These are phyloP conservation scores for Arthroderma sp. DNA, from an alignment of 2,329 filamentous ascomycete species.

Conservation along the genomic window DNA sequence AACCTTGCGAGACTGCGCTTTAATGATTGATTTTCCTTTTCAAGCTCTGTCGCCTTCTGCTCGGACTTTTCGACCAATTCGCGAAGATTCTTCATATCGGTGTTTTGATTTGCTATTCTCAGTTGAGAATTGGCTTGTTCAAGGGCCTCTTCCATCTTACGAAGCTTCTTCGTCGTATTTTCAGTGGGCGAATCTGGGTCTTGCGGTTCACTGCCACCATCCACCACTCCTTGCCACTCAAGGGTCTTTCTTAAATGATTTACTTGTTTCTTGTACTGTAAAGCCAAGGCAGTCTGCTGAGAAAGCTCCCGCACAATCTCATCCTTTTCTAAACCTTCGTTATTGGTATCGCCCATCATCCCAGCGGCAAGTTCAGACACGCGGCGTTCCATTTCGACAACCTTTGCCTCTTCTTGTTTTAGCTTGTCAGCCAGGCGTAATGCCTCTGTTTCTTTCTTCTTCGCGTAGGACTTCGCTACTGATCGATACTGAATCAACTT, in stretches of 20 bases:
- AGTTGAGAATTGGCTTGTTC: slow-evolving; percentile 23
- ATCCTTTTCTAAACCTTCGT: slow-evolving; percentile 23
- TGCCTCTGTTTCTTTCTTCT: slow-evolving; percentile 45
- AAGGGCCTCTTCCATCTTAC: slow-evolving; percentile 22
- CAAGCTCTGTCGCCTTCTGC: slow-evolving; percentile 27
- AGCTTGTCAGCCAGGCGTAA: slow-evolving; percentile 40
- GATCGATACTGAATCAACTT: slow-evolving; percentile 48
- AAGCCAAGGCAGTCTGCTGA: slow-evolving; percentile 31
- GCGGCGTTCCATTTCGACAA: slow-evolving; percentile 31
- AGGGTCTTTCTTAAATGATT: slow-evolving; percentile 24
- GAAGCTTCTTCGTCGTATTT: slow-evolving; percentile 17
- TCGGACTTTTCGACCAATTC: slow-evolving; percentile 26
- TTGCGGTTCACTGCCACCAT: slow-evolving; percentile 15
- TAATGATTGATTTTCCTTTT: slow-evolving; percentile 28
- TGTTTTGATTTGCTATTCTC: slow-evolving; percentile 18
- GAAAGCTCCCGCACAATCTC: slow-evolving; percentile 29
- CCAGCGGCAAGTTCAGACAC: slow-evolving; percentile 30
- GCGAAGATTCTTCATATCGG: slow-evolving; percentile 24
- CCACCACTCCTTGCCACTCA: slow-evolving; percentile 28
- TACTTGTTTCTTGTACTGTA: slow-evolving; percentile 33
- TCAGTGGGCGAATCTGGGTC: slow-evolving; percentile 12
- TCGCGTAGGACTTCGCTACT: slow-evolving; percentile 46
- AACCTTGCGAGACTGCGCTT: slow-evolving; percentile 29
- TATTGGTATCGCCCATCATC: slow-evolving; percentile 19
- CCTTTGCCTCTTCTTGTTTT: slow-evolving; percentile 35